Conservation (phyloP, 176 grass and related monocot genomes). For the Rhynchospora pubera region DNA sequence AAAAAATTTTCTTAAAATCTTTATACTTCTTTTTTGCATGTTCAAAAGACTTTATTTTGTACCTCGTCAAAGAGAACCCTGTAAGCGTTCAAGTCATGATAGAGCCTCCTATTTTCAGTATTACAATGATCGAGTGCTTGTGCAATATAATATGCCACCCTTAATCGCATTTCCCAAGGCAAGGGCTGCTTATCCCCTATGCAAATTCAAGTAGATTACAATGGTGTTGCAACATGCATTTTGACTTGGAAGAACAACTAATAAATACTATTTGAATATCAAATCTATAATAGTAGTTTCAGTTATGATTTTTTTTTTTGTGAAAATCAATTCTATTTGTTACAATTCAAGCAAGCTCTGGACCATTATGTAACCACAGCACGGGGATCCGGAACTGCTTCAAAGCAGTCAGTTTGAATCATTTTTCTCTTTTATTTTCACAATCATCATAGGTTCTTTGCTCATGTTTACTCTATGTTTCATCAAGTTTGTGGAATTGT, state of each 20-base stretch:
- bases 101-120: slow-evolving; percentile 78
- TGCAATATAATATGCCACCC: slow-evolving; percentile 89
- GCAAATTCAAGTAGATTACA: background rate
- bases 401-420: background rate
- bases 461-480: background rate
- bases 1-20: background rate
- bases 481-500: background rate
- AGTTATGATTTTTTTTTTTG: background rate
- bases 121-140: slow-evolving; percentile 97
- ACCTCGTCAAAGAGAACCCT: slow-evolving; percentile 99
- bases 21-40: background rate
- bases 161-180: slow-evolving; percentile 95
- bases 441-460: background rate
- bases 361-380: background rate
- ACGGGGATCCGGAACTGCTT: background rate
- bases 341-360: background rate
- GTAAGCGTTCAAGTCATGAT: slow-evolving; percentile 97
- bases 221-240: background rate
- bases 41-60: slow-evolving; percentile 3
- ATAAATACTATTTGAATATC: background rate
- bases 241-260: background rate
- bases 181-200: slow-evolving; percentile 98
- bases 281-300: background rate
- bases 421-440: background rate
- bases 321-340: too few species aligned